Percentiles rank a stretch among this genome's conserved stretches.
Conservation (phyloP, 2,329 filamentous ascomycete species). For the Pyrenophora graminea region DNA sequence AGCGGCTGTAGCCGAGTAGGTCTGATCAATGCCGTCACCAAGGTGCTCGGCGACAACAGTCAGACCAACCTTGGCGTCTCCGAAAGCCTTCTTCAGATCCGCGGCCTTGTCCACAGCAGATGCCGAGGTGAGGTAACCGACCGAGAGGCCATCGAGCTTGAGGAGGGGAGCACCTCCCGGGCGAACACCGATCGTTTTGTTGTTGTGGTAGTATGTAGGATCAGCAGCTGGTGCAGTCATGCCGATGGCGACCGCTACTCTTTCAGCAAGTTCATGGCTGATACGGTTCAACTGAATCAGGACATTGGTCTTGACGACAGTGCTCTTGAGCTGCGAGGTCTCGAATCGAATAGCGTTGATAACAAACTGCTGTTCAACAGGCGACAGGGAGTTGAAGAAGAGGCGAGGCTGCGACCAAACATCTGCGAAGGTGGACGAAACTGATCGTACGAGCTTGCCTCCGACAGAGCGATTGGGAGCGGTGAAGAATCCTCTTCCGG, state of each 20-base stretch:
- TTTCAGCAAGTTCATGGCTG: conserved; percentile 67
- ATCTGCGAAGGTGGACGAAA: conserved; percentile 69
- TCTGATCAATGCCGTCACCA: conserved; percentile 59
- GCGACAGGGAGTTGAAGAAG: conserved; percentile 72
- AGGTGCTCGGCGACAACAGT: conserved; percentile 66
- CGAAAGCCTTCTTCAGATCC: conserved; percentile 59
- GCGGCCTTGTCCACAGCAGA: conserved; percentile 52
- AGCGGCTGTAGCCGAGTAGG: conserved; percentile 68
- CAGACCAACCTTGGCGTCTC: conserved; percentile 58
- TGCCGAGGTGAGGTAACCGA: conserved; percentile 64
- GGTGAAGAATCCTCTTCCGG: conserved; percentile 72
- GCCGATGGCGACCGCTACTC: conserved; percentile 67
- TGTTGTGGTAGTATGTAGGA: conserved; percentile 68
- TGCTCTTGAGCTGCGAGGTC: conserved; percentile 62
- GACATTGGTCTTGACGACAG: conserved; percentile 66
- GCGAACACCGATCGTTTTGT: conserved; percentile 65
- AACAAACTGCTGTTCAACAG: conserved; percentile 70
- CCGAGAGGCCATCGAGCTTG: conserved; percentile 64
- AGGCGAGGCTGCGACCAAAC: conserved; percentile 73
- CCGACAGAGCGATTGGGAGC: conserved; percentile 59
- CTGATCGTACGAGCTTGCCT: conserved; percentile 61
- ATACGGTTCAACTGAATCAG: conserved; percentile 71
- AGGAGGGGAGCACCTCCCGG: conserved; percentile 63
- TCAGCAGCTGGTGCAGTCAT: conserved; percentile 64
- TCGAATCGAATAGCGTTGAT: conserved; percentile 77